These are phyloP conservation scores for Cutaneotrichosporon cutaneum DNA, from an alignment of 1,284 basidiomycete species.

Conservation along the genomic window DNA sequence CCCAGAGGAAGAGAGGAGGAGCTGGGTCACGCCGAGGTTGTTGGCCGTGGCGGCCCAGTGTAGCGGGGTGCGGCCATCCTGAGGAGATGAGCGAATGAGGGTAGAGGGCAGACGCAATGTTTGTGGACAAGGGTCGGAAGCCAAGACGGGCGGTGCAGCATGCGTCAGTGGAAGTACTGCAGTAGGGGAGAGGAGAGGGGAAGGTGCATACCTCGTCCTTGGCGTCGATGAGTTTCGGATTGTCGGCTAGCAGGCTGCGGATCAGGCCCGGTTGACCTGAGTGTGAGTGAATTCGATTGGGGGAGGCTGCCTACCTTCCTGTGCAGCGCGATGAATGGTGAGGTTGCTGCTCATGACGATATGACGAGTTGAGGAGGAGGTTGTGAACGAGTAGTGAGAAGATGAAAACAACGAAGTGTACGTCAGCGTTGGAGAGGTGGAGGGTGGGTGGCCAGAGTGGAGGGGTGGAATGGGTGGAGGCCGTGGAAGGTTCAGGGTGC, in stretches of 20 bases:
- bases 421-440: neutral
- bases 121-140: neutral
- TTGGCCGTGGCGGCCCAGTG: slow-evolving; percentile 82
- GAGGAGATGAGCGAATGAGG: neutral
- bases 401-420: neutral
- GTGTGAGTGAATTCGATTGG: neutral
- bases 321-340: slow-evolving; percentile 52
- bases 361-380: neutral
- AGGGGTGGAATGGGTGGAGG: too few species aligned
- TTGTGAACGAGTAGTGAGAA: neutral
- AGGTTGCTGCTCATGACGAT: slow-evolving; percentile 26
- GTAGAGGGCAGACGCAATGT: neutral
- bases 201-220: slow-evolving; percentile 63
- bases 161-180: neutral
- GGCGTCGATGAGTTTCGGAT: slow-evolving; percentile 66
- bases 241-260: slow-evolving; percentile 66
- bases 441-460: neutral
- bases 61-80: slow-evolving; percentile 85
- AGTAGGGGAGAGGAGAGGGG: neutral
- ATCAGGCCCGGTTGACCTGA: slow-evolving; percentile 74
- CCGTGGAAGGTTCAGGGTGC: neutral
- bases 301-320: slow-evolving; percentile 41
- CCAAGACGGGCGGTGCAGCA: neutral
- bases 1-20: slow-evolving; percentile 67
- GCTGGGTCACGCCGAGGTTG: slow-evolving; percentile 67